Evolutionary conservation across 164 flowering plant species (phyloP), one percentile per base, ranked within the genome.

Genomic region (Malania oleifera): DNA sequence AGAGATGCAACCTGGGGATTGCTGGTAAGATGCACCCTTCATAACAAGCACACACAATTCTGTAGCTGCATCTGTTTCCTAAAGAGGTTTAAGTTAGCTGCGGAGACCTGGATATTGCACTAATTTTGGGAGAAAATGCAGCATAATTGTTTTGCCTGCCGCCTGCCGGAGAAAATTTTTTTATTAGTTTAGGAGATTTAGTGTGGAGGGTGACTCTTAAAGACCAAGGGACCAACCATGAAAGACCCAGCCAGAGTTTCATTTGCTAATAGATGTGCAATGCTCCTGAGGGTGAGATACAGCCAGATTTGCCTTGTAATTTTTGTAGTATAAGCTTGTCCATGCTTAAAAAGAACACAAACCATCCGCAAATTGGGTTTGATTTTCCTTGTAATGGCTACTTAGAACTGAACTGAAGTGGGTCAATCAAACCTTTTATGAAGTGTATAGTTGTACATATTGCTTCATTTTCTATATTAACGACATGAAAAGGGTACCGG

Each of bases 1-100:
- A 45, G n/a, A 43, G 59, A 19, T 77, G 70, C 27, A 67, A 58
- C 38, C 14, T 29, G 63, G 75, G 77, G 65, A 65, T 74, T 43
- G 63, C 82, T 41, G 76, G 71, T 43, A 59, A 59, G 55, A 49
- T 57, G 56, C 58, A 56, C 5, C 50, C 24, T 39, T 38, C 19
- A 37, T 38, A 50, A 6, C 58, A 19, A 38, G 37, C 13, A 49
- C 20, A 25, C 15, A 47, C 50, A 57, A 24, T 25, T 23, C 54
- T 45, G 9, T 19, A 15, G 13, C 1, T 44, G 22, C 23, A 3
- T 44, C 23, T 44, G 5, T n/a, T n/a, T n/a, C n/a, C n/a, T n/a
- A n/a, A n/a, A n/a, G n/a, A n/a, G n/a, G n/a, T n/a, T n/a, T n/a
- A n/a, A n/a, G n/a, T n/a, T n/a, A n/a, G n/a, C n/a, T n/a, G n/a